Percentiles rank a stretch among this genome's conserved stretches.
phyloP scores from a whole-genome alignment of 2,329 filamentous ascomycete genomes.

The Cadophora luteo-olivacea region DNA sequence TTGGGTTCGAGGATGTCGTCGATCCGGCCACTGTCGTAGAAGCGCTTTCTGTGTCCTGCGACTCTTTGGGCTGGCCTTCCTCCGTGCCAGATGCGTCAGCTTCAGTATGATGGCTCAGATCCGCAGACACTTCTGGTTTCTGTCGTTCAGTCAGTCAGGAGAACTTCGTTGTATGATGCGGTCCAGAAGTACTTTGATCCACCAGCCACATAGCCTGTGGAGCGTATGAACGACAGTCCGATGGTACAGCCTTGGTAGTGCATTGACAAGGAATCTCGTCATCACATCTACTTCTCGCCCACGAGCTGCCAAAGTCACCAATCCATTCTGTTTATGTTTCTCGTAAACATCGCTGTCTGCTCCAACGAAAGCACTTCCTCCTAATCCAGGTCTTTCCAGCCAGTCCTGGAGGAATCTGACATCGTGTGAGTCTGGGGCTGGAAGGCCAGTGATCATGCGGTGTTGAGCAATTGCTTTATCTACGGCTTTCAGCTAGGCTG shows the following conservation, averaged over 20 bases:
- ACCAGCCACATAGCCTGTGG: background rate
- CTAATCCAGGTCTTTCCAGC: background rate
- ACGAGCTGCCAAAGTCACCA: background rate
- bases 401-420: background rate
- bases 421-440: background rate
- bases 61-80: background rate
- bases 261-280: background rate
- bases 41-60: background rate
- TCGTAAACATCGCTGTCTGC: background rate
- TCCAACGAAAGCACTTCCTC: background rate
- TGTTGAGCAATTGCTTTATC: slow-evolving; percentile 10
- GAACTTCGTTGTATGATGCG: background rate
- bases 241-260: background rate
- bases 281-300: background rate
- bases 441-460: background rate
- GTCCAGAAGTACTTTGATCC: background rate
- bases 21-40: background rate
- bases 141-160: background rate
- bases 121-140: background rate
- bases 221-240: background rate
- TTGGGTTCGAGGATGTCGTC: background rate
- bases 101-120: background rate
- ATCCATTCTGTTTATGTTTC: background rate
- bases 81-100: background rate
- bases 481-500: background rate